Conservation (phyloP, 805 yeast species). For the Kluyveromyces siamensis region DNA sequence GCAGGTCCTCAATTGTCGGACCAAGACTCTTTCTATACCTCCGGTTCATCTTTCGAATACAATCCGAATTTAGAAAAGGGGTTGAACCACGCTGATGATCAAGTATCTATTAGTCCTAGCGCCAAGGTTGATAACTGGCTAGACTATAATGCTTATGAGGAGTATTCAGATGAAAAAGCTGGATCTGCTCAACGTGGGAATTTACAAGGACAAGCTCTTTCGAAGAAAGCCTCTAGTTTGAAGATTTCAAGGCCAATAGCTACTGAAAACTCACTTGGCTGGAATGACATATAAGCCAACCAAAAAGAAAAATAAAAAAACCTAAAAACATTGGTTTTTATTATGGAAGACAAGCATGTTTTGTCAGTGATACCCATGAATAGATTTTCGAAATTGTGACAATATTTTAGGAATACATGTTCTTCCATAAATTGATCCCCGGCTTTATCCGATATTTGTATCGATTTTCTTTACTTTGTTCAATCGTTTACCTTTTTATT, state of each 20-base stretch:
- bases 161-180: constrained; percentile 12
- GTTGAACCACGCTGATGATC: constrained; percentile 5
- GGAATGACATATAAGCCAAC: constrained; percentile 34
- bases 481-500: no score
- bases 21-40: constrained; percentile 6
- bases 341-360: neutral
- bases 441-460: neutral
- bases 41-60: constrained; percentile 1
- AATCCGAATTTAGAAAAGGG: constrained; percentile 3
- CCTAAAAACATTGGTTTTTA: neutral
- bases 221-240: constrained; percentile 22
- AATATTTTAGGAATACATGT: neutral
- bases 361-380: neutral
- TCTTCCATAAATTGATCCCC: neutral
- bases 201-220: neutral
- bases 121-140: constrained; percentile 26
- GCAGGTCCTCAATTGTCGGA: constrained; percentile 1
- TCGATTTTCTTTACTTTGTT: neutral
- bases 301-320: no score
- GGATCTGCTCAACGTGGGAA: constrained; percentile 10
- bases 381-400: neutral
- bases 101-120: constrained; percentile 19
- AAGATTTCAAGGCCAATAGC: constrained; percentile 62
- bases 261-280: constrained; percentile 63
- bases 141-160: constrained; percentile 19